Conservation (phyloP, 495 filamentous ascomycete species). For the Penicillium nucicola region DNA sequence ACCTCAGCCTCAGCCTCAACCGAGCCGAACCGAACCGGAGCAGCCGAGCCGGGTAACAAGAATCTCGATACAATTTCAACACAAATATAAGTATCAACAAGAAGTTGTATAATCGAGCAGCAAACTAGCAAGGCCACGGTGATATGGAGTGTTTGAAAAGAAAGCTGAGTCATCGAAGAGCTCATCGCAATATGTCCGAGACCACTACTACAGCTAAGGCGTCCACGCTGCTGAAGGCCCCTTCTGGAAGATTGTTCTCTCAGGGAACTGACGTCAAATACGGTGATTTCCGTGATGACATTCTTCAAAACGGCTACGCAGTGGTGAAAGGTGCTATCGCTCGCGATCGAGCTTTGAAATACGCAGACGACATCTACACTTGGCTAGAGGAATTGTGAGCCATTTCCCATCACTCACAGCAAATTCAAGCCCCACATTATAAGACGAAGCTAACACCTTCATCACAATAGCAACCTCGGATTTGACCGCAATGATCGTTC, state of each 20-base stretch:
- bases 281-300: conserved; percentile 25
- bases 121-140: no score
- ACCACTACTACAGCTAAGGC: background rate
- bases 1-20: no score
- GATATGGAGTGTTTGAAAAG: no score
- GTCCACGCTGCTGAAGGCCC: background rate
- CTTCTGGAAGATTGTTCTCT: conserved; percentile 10
- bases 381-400: conserved; percentile 15
- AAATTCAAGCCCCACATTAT: no score
- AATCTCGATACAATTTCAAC: no score
- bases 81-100: no score
- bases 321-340: conserved; percentile 27
- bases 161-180: no score
- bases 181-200: background rate
- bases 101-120: no score
- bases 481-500: conserved; percentile 31
- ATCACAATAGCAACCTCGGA: conserved; percentile 22
- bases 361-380: conserved; percentile 8
- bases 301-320: conserved; percentile 19
- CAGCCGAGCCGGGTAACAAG: no score
- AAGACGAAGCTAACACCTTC: no score
- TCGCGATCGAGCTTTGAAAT: conserved; percentile 10
- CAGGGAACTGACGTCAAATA: conserved; percentile 8
- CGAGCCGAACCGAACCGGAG: no score
- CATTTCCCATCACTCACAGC: background rate